Conservation (phyloP, 2,329 filamentous ascomycete genomes). For the Penicillium sp. region DNA sequence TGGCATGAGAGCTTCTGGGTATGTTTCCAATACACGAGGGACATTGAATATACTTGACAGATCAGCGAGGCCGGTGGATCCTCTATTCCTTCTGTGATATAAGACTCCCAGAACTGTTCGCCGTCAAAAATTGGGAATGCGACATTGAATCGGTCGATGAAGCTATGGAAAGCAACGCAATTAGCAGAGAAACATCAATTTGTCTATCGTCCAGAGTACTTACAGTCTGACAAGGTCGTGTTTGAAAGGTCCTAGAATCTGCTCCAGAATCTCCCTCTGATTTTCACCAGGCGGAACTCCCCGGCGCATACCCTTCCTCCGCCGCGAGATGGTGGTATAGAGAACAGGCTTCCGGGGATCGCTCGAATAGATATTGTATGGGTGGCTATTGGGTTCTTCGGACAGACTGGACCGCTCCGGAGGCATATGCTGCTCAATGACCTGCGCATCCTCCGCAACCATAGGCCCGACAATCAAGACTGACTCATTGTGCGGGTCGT, state of each 20-base stretch:
- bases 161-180: conserved; percentile 45
- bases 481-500: conserved; percentile 50
- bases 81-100: conserved; percentile 52
- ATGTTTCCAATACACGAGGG: conserved; percentile 63
- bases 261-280: conserved; percentile 62
- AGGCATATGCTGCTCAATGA: conserved; percentile 65
- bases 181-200: background rate
- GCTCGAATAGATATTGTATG: conserved; percentile 59
- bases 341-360: conserved; percentile 54
- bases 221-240: conserved; percentile 60
- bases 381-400: conserved; percentile 50
- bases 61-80: conserved; percentile 63
- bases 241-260: conserved; percentile 62
- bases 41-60: conserved; percentile 64
- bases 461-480: conserved; percentile 66
- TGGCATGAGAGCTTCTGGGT: conserved; percentile 53
- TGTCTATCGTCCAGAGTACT: conserved; percentile 28
- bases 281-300: conserved; percentile 55
- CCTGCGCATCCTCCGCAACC: conserved; percentile 64
- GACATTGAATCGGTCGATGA: conserved; percentile 62
- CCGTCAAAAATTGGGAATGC: conserved; percentile 68
- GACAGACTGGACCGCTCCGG: conserved; percentile 47
- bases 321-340: conserved; percentile 57
- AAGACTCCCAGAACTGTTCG: conserved; percentile 58
- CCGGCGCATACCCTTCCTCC: conserved; percentile 54